Base-by-base conservation (phyloP, 495 filamentous ascomycete genomes). In the Aspergillus steynii region DNA sequence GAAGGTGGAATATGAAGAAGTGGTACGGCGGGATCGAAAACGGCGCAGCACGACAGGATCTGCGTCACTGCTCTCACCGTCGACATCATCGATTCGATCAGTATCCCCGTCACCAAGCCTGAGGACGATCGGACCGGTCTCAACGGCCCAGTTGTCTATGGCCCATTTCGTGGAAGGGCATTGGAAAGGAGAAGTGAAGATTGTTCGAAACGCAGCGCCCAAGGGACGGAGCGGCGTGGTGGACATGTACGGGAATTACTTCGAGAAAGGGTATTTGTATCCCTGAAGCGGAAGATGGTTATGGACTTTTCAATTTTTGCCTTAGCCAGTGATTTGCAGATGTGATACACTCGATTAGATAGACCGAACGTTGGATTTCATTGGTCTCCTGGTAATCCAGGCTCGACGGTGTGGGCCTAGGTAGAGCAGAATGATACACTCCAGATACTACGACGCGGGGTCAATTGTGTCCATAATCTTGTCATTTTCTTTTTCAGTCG, bases 121-220 rank as follows among this genome's bases (percentile, higher is more conserved):
- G 6, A 50, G 28, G 10, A 47, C 60, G 1, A 47, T 52, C 42
- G 51, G 53, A 31, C 42, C 56, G 27, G 6, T 29, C 3, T 61
- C 70, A 37, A 60, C 65, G n/a, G 63, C 68, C 27, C 61, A 65
- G 53, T 53, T 65, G 31, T 65, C 67, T 3, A 67, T 78, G 59
- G 59, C 69, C 0, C 70, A 72, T 27, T 76, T 72, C 64, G 74
- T 82, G 2, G 80, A 82, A 29, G 82, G 82, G 0, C 71, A 83
- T 61, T 84, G 82, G 82, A 80, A 79, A 20, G 82, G 82, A n/a
- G 81, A 84, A 50, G 74, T 84, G 7, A 82, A 83, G 62, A 65
- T 84, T 55, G 71, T 83, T 20, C 65, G 78, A 28, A 80, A 80
- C 62, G 66, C 78, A 12, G 68, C 71, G 34, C 74, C 76, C 1